Evolutionary conservation across 768 basidiomycete species (phyloP).

Genomic region (Sarcodon aspratus): DNA sequence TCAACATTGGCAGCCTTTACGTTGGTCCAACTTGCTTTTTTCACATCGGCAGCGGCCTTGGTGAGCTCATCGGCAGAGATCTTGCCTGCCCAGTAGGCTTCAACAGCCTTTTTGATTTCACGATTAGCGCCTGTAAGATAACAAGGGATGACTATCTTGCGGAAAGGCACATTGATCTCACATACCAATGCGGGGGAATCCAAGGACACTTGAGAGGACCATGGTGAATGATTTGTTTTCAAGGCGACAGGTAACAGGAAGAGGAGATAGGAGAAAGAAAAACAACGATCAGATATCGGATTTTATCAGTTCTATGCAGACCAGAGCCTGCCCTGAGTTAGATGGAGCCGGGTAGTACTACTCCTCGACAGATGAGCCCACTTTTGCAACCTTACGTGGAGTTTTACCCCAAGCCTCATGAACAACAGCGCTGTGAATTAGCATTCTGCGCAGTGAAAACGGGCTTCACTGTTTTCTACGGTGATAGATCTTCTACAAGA

Average conservation of each 20-base stretch:
- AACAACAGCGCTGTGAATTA: no score
- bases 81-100: constrained; percentile 97
- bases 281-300: constrained; percentile 2
- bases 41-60: constrained; percentile 78
- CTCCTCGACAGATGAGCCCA: no score
- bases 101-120: constrained; percentile 96
- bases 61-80: constrained; percentile 78
- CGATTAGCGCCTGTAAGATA: constrained; percentile 66
- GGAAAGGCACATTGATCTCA: background rate
- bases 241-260: constrained; percentile 9
- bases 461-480: no score
- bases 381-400: no score
- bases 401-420: no score
- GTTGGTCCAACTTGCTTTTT: constrained; percentile 78
- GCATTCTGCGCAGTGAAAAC: no score
- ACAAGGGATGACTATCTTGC: background rate
- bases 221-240: constrained; percentile 14
- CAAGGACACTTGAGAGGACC: constrained; percentile 43
- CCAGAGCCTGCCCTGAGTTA: no score
- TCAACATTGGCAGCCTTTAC: constrained; percentile 84
- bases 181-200: constrained; percentile 47
- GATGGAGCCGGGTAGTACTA: no score
- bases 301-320: constrained; percentile 2
- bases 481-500: no score
- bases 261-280: constrained; percentile 8